Evolutionary conservation across 805 yeast genomes (phyloP), one percentile per base, ranked within the genome.

Genomic region (Wickerhamomyces ciferrii): DNA sequence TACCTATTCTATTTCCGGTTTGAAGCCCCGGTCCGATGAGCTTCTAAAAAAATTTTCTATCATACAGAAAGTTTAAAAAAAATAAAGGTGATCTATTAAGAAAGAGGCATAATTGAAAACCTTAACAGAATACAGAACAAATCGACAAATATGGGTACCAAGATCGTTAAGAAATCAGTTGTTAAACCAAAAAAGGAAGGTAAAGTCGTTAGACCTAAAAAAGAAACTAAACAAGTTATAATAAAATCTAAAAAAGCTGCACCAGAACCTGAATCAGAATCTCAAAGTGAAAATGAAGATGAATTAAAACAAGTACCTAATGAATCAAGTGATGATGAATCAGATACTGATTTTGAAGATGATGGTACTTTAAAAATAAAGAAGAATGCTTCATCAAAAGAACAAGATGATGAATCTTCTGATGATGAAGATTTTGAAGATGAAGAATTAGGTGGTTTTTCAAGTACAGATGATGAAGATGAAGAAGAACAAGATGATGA

Each of bases 201-300:
- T 19, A 40, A 20, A 2, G n/a, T 44, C 3, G 46, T 31, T 18
- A 48, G 49, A 48, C 43, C 48, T 13, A 45, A 44, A 38, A 17
- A 32, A 11, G 18, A n/a, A 24, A 43, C 10, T 19, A 41, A 43
- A 32, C 14, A 9, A 39, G 18, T 29, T 46, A 44, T 23, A 14
- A 38, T 41, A 47, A 44, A 39, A 49, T 39, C 43, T 40, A 44
- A 43, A 7, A 48, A 42, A 25, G 48, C 55, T 24, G 61, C 59
- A 44, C 60, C 60, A 45, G 57, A 60, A 47, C 49, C 60, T 24
- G 58, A 53, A 39, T 66, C 63, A 39, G 59, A 52, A 34, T 38
- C 43, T n/a, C 48, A 52, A 42, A 49, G 41, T 40, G 46, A 53
- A n/a, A 46, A 43, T 14, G 54, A 46, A 27, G 48, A 56, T 37